Conservation (phyloP, 257 asterid species). For the Fraxinus cuspidata region DNA sequence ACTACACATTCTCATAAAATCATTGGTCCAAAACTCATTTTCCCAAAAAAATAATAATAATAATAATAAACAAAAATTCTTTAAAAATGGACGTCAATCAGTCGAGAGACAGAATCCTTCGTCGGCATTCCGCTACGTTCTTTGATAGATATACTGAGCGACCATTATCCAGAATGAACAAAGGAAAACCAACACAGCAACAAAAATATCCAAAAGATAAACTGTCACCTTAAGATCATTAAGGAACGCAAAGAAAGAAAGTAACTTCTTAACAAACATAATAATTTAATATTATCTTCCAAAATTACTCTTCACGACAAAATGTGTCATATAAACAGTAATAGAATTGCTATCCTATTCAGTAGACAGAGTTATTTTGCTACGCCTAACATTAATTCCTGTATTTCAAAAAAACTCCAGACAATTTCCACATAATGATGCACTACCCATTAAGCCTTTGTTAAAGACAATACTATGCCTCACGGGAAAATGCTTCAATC, state of each 20-base stretch:
- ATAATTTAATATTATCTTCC: constrained; percentile 21
- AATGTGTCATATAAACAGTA: constrained; percentile 19
- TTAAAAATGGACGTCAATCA: too few relatives aligned
- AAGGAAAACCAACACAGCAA: not conserved
- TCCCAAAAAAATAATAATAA: too few relatives aligned
- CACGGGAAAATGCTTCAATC: constrained; percentile 51
- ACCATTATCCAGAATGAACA: not conserved
- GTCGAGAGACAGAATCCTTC: too few relatives aligned
- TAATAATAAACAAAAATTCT: too few relatives aligned
- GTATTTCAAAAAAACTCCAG: constrained; percentile 25
- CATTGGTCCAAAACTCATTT: too few relatives aligned
- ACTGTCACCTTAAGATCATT: not conserved
- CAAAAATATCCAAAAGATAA: too few relatives aligned
- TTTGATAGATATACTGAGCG: not conserved
- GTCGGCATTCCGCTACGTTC: too few relatives aligned
- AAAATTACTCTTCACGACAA: constrained; percentile 17
- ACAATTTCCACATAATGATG: constrained; percentile 7
- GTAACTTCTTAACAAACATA: not conserved
- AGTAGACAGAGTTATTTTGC: constrained; percentile 26
- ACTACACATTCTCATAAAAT: too few relatives aligned
- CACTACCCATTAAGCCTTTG: constrained; percentile 27
- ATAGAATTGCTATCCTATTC: constrained; percentile 13
- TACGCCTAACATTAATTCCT: constrained; percentile 29
- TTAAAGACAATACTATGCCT: constrained; percentile 21
- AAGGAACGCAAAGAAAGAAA: not conserved